These are phyloP conservation scores for Solanum paucissectum DNA, from an alignment of 257 asterid species.

Conservation along the genomic window DNA sequence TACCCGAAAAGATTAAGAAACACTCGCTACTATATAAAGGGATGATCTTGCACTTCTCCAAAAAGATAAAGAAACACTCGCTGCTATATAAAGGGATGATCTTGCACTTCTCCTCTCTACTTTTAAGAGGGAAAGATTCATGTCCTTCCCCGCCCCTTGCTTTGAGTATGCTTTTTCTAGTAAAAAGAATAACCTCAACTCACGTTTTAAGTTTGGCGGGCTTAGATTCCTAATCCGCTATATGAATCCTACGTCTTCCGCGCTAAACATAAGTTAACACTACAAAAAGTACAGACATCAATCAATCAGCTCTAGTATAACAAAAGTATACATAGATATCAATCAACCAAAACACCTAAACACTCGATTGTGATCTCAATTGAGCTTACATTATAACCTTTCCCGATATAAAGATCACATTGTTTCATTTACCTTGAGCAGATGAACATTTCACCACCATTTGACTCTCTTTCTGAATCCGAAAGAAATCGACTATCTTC, in stretches of 20 bases:
- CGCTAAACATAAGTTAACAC: background rate
- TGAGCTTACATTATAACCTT: background rate
- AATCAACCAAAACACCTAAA: background rate
- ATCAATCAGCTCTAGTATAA: background rate
- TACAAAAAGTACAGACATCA: background rate
- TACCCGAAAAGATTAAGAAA: too few species aligned
- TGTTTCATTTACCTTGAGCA: constrained; percentile 43
- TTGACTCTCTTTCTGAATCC: constrained; percentile 46
- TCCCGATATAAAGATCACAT: background rate
- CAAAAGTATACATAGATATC: background rate
- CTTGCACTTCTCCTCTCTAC: background rate
- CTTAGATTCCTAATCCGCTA: background rate
- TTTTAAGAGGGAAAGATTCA: background rate
- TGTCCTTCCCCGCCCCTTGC: background rate
- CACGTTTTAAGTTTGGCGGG: background rate
- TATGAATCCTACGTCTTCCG: background rate
- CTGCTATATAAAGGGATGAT: too few species aligned
- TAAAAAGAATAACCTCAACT: background rate
- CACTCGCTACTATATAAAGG: too few species aligned
- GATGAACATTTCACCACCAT: constrained; percentile 23
- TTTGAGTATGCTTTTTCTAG: background rate
- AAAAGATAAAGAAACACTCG: too few species aligned
- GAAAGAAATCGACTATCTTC: constrained; percentile 60
- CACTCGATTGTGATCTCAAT: background rate
- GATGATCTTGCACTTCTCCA: too few species aligned